Conservation (phyloP, 2,329 filamentous ascomycete genomes). For the Teratosphaeria viscida region DNA sequence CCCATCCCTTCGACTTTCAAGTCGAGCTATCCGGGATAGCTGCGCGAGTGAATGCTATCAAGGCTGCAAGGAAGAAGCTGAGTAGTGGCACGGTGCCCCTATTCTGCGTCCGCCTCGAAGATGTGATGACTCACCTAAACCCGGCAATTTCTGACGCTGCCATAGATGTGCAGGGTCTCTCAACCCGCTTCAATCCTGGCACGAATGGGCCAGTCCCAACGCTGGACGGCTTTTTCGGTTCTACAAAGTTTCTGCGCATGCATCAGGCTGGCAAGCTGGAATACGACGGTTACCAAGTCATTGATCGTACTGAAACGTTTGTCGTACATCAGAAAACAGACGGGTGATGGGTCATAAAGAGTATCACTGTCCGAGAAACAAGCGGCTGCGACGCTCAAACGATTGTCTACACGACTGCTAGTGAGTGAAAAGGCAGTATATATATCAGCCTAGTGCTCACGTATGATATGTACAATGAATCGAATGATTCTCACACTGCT, state of each 20-base stretch:
- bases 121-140: conserved; percentile 7
- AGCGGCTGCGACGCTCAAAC: not conserved
- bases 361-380: not conserved
- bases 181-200: not conserved
- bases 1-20: conserved; percentile 2
- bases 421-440: not conserved
- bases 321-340: conserved; percentile 6
- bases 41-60: conserved; percentile 2
- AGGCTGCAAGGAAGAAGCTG: conserved; percentile 4
- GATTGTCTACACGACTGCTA: not conserved
- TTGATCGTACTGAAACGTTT: conserved; percentile 1
- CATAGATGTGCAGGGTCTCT: not conserved
- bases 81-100: conserved; percentile 2
- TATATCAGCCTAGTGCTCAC: not conserved
- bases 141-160: conserved; percentile 1
- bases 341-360: not conserved
- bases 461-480: not conserved
- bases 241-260: not conserved
- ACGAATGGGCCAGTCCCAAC: not conserved
- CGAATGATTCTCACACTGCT: not conserved
- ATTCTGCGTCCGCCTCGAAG: conserved; percentile 9
- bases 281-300: not conserved
- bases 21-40: conserved; percentile 5
- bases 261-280: not conserved
- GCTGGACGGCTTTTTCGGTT: not conserved